Conservation (phyloP, 805 yeast species). For the Metschnikowia lunata region DNA sequence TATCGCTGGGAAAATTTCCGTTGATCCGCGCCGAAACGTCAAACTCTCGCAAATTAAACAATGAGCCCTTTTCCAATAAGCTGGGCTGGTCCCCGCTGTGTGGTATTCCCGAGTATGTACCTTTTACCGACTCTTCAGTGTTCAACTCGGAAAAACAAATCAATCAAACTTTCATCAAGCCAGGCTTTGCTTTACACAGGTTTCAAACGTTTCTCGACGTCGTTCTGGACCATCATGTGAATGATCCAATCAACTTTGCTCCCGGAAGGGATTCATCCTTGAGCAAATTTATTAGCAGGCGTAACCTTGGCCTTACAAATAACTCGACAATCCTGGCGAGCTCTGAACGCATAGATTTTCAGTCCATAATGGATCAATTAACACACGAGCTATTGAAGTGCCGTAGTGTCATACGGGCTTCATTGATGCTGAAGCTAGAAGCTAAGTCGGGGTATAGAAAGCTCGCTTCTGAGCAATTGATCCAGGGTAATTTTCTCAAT, state of each 20-base stretch:
- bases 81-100: background rate
- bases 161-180: conserved; percentile 21
- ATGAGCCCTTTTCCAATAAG: background rate
- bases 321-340: conserved; percentile 5
- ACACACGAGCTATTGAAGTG: conserved; percentile 27
- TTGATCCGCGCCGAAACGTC: conserved; percentile 18
- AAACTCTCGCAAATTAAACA: too few species aligned
- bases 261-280: conserved; percentile 29
- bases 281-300: conserved; percentile 22
- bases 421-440: conserved; percentile 2
- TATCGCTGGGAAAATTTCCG: conserved; percentile 36
- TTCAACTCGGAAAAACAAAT: conserved; percentile 26
- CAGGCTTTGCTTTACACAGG: conserved; percentile 27
- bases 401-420: conserved; percentile 21
- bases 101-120: conserved; percentile 5
- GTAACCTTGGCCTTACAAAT: conserved; percentile 1
- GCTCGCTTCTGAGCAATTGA: conserved; percentile 28
- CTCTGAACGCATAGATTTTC: conserved; percentile 4
- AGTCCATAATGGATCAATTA: conserved; percentile 25
- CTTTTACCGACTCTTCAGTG: conserved; percentile 9
- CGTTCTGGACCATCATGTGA: conserved; percentile 26
- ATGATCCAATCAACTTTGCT: conserved; percentile 39
- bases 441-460: conserved; percentile 1
- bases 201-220: conserved; percentile 30
- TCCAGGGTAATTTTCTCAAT: conserved; percentile 36